Percentiles rank a stretch among this genome's conserved stretches.
Conservation (phyloP, 306 rosid species). For the Cyclanthera cordifolia region DNA sequence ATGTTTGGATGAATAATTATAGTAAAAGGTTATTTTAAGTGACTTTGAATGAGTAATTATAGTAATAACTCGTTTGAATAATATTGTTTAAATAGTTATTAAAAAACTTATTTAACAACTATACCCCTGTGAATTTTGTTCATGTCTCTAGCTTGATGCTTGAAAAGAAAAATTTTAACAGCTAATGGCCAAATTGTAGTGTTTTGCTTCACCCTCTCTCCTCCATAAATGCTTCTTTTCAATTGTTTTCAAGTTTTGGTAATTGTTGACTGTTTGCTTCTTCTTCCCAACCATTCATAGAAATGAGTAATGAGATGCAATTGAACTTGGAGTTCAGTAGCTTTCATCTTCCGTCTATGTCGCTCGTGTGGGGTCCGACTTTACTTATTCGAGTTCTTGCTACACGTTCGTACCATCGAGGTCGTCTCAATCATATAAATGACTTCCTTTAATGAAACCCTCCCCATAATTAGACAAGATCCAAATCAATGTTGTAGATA, state of each 20-base stretch:
- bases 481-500: neutral
- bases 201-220: neutral
- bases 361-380: neutral
- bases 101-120: too few relatives aligned
- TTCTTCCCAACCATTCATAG: neutral
- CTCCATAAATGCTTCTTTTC: neutral
- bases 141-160: constrained; percentile 6
- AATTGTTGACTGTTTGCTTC: neutral
- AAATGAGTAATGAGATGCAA: neutral
- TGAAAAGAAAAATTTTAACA: neutral
- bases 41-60: too few relatives aligned
- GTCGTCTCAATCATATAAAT: neutral
- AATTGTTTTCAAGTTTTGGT: neutral
- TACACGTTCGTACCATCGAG: neutral
- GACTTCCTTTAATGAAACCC: neutral
- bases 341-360: neutral
- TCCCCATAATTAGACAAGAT: neutral
- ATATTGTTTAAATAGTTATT: too few relatives aligned
- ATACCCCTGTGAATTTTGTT: neutral
- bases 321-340: neutral
- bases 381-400: too few relatives aligned
- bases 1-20: too few relatives aligned
- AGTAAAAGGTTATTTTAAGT: too few relatives aligned
- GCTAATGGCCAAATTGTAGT: neutral
- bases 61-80: too few relatives aligned